Conservation (phyloP, 306 rosid species). For the Begonia peltatifolia region DNA sequence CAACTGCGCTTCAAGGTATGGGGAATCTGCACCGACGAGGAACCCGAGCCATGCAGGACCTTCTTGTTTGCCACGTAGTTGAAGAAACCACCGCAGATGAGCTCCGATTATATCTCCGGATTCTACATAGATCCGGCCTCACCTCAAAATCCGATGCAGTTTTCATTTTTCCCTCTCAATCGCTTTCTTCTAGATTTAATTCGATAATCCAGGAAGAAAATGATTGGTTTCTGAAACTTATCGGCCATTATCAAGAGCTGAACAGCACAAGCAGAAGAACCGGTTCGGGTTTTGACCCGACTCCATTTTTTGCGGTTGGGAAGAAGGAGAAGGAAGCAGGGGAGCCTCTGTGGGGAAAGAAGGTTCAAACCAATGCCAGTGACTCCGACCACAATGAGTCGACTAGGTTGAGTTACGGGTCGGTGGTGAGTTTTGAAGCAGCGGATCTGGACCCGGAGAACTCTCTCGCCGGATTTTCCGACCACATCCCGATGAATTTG, state of each 20-base stretch:
- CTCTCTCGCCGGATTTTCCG: slow-evolving; percentile 65
- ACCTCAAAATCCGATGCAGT: slow-evolving; percentile 50
- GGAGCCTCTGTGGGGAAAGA: slow-evolving; percentile 65
- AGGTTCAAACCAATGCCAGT: slow-evolving; percentile 6
- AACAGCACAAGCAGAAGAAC: slow-evolving; percentile 11
- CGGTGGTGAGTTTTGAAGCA: slow-evolving; percentile 63
- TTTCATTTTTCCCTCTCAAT: slow-evolving; percentile 37
- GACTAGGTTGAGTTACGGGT: slow-evolving; percentile 47
- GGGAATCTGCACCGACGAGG: slow-evolving; percentile 67
- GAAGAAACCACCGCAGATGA: slow-evolving; percentile 37
- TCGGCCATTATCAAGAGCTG: slow-evolving; percentile 12
- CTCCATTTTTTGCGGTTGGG: slow-evolving; percentile 18
- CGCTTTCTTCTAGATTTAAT: slow-evolving; percentile 14
- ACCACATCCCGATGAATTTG: slow-evolving; percentile 38
- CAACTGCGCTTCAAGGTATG: slow-evolving; percentile 56
- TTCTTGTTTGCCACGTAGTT: slow-evolving; percentile 47
- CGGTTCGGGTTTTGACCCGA: slow-evolving; percentile 23
- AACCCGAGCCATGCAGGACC: slow-evolving; percentile 54
- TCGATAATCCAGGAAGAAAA: slow-evolving; percentile 43
- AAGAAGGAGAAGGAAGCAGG: slow-evolving; percentile 15
- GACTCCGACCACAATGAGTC: slow-evolving; percentile 5
- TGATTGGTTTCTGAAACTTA: slow-evolving; percentile 29
- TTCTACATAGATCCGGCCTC: slow-evolving; percentile 54
- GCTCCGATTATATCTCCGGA: slow-evolving; percentile 45
- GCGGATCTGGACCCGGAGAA: slow-evolving; percentile 83